Conservation (phyloP, 306 rosid genomes). For the Vigna trinervia region DNA sequence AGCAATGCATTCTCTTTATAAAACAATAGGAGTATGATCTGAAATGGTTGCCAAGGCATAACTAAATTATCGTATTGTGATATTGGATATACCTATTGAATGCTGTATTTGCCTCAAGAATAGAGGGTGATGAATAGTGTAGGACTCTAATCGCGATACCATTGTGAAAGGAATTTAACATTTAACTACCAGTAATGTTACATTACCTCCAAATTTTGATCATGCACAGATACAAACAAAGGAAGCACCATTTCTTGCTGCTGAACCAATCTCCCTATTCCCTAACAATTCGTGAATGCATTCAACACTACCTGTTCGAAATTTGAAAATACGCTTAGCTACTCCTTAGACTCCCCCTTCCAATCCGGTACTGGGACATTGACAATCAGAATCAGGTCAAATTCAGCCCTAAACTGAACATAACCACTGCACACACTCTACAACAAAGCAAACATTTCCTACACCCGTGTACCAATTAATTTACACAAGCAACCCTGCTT, state of each 20-base stretch:
- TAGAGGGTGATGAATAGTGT: background rate
- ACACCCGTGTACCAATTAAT: slow-evolving; percentile 44
- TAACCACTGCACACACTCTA: slow-evolving; percentile 46
- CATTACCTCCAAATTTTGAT: slow-evolving; percentile 41
- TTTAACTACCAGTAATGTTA: slow-evolving; percentile 16
- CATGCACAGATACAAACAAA: slow-evolving; percentile 34
- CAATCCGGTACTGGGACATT: slow-evolving; percentile 41
- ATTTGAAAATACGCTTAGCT: slow-evolving; percentile 23
- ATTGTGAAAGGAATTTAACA: background rate
- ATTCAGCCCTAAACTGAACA: slow-evolving; percentile 94
- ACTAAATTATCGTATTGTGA: too few relatives aligned
- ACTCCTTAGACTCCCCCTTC: slow-evolving; percentile 42
- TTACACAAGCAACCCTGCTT: slow-evolving; percentile 64
- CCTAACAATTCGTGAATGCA: slow-evolving; percentile 48
- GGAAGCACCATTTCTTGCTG: slow-evolving; percentile 42
- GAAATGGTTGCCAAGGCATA: too few relatives aligned
- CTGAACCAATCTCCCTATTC: slow-evolving; percentile 43
- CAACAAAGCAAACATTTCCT: slow-evolving; percentile 58
- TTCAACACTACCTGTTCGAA: slow-evolving; percentile 40
- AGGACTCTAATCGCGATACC: background rate
- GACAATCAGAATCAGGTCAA: slow-evolving; percentile 45
- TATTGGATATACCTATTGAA: too few relatives aligned
- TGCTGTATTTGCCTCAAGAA: too few relatives aligned
- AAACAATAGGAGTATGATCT: too few relatives aligned
- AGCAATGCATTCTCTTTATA: too few relatives aligned